phyloP scores from a whole-genome alignment of 805 yeast genomes.

The Yarrowia sp. region DNA sequence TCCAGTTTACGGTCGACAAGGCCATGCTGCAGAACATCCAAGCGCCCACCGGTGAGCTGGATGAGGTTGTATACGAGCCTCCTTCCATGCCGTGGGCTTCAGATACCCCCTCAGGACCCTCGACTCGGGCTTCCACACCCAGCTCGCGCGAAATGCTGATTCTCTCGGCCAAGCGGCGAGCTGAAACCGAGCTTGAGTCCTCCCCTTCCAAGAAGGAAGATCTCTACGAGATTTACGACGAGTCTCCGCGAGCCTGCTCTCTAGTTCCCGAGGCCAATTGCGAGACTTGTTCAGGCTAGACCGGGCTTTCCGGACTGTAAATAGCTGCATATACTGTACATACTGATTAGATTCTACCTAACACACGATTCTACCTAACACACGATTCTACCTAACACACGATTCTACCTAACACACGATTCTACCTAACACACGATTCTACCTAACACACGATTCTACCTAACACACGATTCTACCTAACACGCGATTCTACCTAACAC shows the following conservation, averaged over 20 bases:
- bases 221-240: slow-evolving; percentile 11
- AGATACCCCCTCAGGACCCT: not conserved
- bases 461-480: no score
- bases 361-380: no score
- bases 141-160: not conserved
- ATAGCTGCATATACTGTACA: not conserved
- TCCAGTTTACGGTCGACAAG: slow-evolving; percentile 73
- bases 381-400: no score
- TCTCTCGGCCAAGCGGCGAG: slow-evolving; percentile 1
- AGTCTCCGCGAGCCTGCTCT: slow-evolving; percentile 8
- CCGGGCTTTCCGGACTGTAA: not conserved
- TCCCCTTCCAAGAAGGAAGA: slow-evolving; percentile 8
- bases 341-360: not conserved
- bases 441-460: no score
- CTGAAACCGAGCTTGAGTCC: not conserved
- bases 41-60: not conserved
- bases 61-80: not conserved
- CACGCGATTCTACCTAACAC: no score
- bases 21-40: slow-evolving; percentile 33
- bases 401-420: no score
- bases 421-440: no score
- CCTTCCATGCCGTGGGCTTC: slow-evolving; percentile 14
- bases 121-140: slow-evolving; percentile 13
- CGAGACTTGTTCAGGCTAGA: not conserved
- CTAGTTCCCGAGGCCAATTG: slow-evolving; percentile 10